Percentiles rank a stretch among this genome's conserved stretches.
Conservation (phyloP, 2,329 filamentous ascomycete genomes). For the Verruconis gallopava region DNA sequence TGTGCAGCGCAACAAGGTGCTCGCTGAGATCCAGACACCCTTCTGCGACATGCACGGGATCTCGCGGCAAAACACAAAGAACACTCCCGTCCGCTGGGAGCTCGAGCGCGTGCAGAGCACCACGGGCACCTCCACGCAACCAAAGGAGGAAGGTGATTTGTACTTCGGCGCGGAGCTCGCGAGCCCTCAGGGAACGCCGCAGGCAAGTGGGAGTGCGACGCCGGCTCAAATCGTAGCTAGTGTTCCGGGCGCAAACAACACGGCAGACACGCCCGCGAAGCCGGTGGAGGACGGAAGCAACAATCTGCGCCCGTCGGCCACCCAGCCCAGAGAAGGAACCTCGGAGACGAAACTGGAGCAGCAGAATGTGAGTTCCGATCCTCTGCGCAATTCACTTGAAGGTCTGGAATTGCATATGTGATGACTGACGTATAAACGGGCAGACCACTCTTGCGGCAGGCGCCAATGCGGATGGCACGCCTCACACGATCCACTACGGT, state of each 20-base stretch:
- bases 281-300: slow-evolving; percentile 3
- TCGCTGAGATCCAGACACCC: slow-evolving; percentile 27
- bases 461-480: slow-evolving; percentile 30
- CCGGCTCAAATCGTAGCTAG: neutral
- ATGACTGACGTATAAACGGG: slow-evolving; percentile 26
- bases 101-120: slow-evolving; percentile 19
- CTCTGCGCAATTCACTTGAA: slow-evolving; percentile 10
- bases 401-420: slow-evolving; percentile 28
- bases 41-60: slow-evolving; percentile 17
- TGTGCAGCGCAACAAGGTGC: slow-evolving; percentile 23
- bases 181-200: neutral
- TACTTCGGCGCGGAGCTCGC: slow-evolving; percentile 5
- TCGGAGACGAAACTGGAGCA: slow-evolving; percentile 6
- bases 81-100: slow-evolving; percentile 16
- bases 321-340: slow-evolving; percentile 6
- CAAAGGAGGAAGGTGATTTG: slow-evolving; percentile 14
- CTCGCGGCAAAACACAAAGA: slow-evolving; percentile 17
- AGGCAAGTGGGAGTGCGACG: slow-evolving; percentile 1
- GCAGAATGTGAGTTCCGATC: slow-evolving; percentile 3
- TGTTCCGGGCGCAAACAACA: neutral
- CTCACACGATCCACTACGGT: slow-evolving; percentile 28
- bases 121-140: slow-evolving; percentile 25
- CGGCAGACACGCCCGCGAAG: slow-evolving; percentile 3
- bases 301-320: slow-evolving; percentile 4
- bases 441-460: slow-evolving; percentile 30